Conservation (phyloP, 1,284 basidiomycete genomes). For the Trichosporon sp. region DNA sequence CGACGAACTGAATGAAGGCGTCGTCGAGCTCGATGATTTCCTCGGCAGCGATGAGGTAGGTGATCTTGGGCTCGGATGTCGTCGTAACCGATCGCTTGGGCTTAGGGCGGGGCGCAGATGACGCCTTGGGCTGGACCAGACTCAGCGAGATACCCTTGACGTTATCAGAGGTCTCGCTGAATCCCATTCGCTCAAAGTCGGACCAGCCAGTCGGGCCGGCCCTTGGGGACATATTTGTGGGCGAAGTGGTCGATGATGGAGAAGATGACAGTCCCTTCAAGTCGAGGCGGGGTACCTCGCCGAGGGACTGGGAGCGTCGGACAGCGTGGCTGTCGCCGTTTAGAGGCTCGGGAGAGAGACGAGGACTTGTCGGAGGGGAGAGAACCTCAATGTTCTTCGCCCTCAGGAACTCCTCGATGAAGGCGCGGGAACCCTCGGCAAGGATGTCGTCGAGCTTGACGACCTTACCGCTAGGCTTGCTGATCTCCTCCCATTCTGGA, state of each 20-base stretch:
- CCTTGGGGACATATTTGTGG: slow-evolving; percentile 6
- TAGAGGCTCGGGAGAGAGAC: not conserved
- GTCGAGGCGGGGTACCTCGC: slow-evolving; percentile 11
- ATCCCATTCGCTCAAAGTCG: slow-evolving; percentile 23
- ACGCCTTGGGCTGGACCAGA: slow-evolving; percentile 4
- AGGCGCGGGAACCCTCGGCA: slow-evolving; percentile 18
- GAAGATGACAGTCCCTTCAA: not conserved
- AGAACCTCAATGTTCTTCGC: slow-evolving; percentile 12
- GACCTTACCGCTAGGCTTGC: not conserved
- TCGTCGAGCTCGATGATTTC: slow-evolving; percentile 35
- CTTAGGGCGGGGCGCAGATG: not conserved
- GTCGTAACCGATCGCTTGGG: not conserved
- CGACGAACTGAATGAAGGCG: slow-evolving; percentile 34
- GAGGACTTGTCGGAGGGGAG: slow-evolving; percentile 5
- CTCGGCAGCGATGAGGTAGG: slow-evolving; percentile 16
- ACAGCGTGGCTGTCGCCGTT: slow-evolving; percentile 9
- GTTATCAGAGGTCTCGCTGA: slow-evolving; percentile 18
- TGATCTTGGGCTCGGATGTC: slow-evolving; percentile 2
- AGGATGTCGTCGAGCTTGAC: slow-evolving; percentile 18
- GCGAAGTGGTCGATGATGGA: not conserved
- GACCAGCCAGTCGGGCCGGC: slow-evolving; percentile 16
- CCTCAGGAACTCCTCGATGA: slow-evolving; percentile 13
- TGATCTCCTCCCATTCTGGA: slow-evolving; percentile 4
- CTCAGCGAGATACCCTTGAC: slow-evolving; percentile 12
- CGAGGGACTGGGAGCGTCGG: slow-evolving; percentile 22